A percentile compares a stretch with the other conserved stretches of the same genome.
Evolutionary conservation across 2,329 filamentous ascomycete genomes (phyloP).

Genomic region (Botrytis pseudocinerea): DNA sequence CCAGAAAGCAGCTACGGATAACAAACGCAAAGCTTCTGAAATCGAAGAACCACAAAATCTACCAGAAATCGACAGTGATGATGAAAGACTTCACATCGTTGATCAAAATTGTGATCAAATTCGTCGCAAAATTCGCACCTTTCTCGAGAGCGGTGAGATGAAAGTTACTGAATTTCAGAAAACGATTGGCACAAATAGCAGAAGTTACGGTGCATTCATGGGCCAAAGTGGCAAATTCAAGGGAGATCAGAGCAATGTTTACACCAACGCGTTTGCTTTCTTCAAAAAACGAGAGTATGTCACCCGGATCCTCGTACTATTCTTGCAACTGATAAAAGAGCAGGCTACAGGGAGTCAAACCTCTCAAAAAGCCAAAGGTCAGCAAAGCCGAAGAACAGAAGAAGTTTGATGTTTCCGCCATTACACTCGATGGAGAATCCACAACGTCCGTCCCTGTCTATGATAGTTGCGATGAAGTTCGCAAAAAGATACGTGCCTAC

Average conservation of each 20-base stretch:
- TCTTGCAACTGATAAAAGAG: not conserved
- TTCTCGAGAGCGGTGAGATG: slow-evolving; percentile 47
- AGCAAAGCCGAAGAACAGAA: slow-evolving; percentile 37
- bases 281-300: slow-evolving; percentile 52
- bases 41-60: slow-evolving; percentile 19
- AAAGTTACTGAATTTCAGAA: slow-evolving; percentile 47
- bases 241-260: slow-evolving; percentile 43
- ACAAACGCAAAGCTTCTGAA: slow-evolving; percentile 29
- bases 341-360: slow-evolving; percentile 46
- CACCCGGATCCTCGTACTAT: not conserved
- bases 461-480: slow-evolving; percentile 59
- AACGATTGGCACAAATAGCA: slow-evolving; percentile 42
- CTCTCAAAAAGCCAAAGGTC: slow-evolving; percentile 39
- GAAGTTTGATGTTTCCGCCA: slow-evolving; percentile 45
- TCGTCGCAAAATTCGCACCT: slow-evolving; percentile 45
- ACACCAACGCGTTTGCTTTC: slow-evolving; percentile 44
- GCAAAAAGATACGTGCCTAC: slow-evolving; percentile 56
- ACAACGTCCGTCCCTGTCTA: slow-evolving; percentile 50
- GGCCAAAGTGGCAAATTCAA: slow-evolving; percentile 46
- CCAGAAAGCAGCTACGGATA: slow-evolving; percentile 13
- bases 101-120: slow-evolving; percentile 41
- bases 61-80: slow-evolving; percentile 27
- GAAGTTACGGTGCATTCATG: slow-evolving; percentile 50
- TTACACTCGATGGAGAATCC: slow-evolving; percentile 51
- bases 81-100: slow-evolving; percentile 27